These are phyloP conservation scores for Stereum hirsutum DNA, from an alignment of 1,284 basidiomycete genomes.

Conservation along the genomic window DNA sequence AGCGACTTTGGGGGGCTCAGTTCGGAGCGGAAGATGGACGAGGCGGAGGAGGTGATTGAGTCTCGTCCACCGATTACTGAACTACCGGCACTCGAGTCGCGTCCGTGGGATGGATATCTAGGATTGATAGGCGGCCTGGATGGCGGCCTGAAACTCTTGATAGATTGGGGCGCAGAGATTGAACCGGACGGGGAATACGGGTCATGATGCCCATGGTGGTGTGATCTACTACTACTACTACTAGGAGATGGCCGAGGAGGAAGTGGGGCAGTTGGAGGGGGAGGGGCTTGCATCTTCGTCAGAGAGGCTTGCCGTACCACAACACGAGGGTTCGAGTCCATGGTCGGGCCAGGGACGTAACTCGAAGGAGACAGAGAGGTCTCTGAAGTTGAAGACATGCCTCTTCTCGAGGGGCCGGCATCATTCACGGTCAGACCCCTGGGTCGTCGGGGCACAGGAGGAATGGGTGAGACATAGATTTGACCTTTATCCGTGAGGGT, in stretches of 20 bases:
- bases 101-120: too few relatives aligned
- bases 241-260: constrained; percentile 7
- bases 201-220: too few relatives aligned
- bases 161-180: too few relatives aligned
- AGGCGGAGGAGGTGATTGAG: constrained; percentile 1
- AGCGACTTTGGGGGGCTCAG: constrained; percentile 28
- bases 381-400: constrained; percentile 2
- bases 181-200: too few relatives aligned
- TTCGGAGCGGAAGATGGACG: constrained; percentile 1
- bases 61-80: too few relatives aligned
- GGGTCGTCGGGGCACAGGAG: constrained; percentile 21
- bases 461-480: constrained; percentile 16
- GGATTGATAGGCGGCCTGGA: too few relatives aligned
- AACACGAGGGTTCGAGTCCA: constrained; percentile 12
- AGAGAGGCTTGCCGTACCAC: constrained; percentile 12
- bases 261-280: constrained; percentile 8
- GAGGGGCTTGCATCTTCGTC: constrained; percentile 8
- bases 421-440: constrained; percentile 43
- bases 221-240: too few relatives aligned
- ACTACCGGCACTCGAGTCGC: too few relatives aligned
- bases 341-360: background rate
- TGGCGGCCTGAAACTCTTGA: too few relatives aligned
- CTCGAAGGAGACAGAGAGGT: background rate
- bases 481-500: constrained; percentile 12
- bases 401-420: background rate